A percentile compares a stretch with the other conserved stretches of the same genome.
Conservation (phyloP, 331 rosid genomes). For the Erythrophleum ivorense region DNA sequence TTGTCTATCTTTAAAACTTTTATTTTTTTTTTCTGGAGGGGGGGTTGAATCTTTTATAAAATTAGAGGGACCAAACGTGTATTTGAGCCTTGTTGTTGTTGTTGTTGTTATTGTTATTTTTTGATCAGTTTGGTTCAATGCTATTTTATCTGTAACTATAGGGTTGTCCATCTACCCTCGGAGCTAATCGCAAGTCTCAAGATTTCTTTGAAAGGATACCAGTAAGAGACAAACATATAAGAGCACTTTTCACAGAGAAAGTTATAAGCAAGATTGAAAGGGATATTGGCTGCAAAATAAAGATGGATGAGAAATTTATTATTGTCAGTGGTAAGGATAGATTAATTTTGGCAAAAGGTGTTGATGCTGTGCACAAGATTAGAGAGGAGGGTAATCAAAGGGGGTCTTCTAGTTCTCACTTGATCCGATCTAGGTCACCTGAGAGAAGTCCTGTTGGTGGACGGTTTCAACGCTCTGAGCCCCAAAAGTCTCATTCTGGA, state of each 20-base stretch:
- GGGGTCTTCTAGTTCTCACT: slow-evolving; percentile 70
- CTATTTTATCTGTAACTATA: slow-evolving; percentile 41
- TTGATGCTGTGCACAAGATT: slow-evolving; percentile 93
- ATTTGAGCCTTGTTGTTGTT: not conserved
- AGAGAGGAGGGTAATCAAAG: slow-evolving; percentile 82
- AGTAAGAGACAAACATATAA: slow-evolving; percentile 82
- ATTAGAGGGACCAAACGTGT: not conserved
- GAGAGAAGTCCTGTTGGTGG: slow-evolving; percentile 78
- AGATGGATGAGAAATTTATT: slow-evolving; percentile 93
- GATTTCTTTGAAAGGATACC: slow-evolving; percentile 97
- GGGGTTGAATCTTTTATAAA: not conserved
- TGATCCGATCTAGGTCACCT: slow-evolving; percentile 85
- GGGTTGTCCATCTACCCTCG: slow-evolving; percentile 99
- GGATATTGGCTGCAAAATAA: slow-evolving; percentile 89
- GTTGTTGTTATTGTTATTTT: no score
- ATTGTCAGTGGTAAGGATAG: slow-evolving; percentile 96
- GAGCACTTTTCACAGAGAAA: slow-evolving; percentile 77
- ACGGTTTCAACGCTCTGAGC: slow-evolving; percentile 77
- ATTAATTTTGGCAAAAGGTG: slow-evolving; percentile 80
- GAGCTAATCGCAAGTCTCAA: slow-evolving; percentile 94
- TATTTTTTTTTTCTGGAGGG: not conserved
- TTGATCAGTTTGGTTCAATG: slow-evolving; percentile 38
- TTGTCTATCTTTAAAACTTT: not conserved
- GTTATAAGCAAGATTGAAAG: slow-evolving; percentile 82
- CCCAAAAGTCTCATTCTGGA: slow-evolving; percentile 77